phyloP scores from a whole-genome alignment of 352 stramenopile genomes.

The Globisporangium acanthophoron region DNA sequence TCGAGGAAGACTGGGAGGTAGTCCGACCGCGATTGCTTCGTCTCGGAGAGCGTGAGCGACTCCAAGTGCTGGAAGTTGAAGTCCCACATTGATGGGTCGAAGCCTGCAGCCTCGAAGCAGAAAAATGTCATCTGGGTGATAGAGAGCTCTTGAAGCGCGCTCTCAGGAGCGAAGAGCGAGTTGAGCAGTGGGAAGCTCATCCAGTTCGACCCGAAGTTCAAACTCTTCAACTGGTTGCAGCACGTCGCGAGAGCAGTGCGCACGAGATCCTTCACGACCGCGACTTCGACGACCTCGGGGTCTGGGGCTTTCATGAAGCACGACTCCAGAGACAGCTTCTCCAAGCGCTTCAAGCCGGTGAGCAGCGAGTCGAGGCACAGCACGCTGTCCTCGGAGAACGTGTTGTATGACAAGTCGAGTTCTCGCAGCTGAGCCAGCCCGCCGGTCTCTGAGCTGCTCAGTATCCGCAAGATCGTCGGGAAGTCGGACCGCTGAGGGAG shows the following conservation, averaged over 20 bases:
- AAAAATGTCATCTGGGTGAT: conserved; percentile 32
- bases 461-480: conserved; percentile 26
- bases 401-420: conserved; percentile 74
- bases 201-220: conserved; percentile 59
- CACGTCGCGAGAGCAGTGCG: conserved; percentile 27
- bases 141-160: conserved; percentile 32
- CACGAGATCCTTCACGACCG: conserved; percentile 35
- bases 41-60: conserved; percentile 29
- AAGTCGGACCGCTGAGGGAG: conserved; percentile 47
- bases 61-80: conserved; percentile 42
- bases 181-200: conserved; percentile 47
- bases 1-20: conserved; percentile 33
- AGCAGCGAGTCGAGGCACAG: conserved; percentile 33
- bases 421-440: conserved; percentile 26
- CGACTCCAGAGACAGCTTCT: conserved; percentile 45
- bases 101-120: conserved; percentile 9
- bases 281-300: conserved; percentile 27
- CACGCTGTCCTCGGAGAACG: conserved; percentile 34
- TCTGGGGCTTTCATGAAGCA: conserved; percentile 51
- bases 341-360: conserved; percentile 25
- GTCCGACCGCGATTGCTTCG: conserved; percentile 24
- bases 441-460: conserved; percentile 20
- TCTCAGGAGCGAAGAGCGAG: conserved; percentile 47
- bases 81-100: conserved; percentile 26
- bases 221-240: conserved; percentile 27